phyloP scores from a whole-genome alignment of 2,329 filamentous ascomycete species.

The Colletotrichum melonis region DNA sequence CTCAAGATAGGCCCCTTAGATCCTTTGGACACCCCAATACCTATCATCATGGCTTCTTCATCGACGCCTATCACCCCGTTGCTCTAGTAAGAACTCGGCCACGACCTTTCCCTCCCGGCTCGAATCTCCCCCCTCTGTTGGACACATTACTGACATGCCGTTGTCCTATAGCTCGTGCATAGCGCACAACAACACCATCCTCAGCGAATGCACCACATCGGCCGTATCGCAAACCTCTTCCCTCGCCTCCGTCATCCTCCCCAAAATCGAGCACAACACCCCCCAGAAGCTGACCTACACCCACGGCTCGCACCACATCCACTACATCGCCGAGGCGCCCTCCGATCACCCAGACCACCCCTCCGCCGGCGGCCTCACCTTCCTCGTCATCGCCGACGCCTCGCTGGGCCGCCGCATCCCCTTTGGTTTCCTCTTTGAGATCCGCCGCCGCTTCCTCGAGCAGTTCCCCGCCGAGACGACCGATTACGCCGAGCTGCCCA shows the following conservation, averaged over 20 bases:
- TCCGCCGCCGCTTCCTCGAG: conserved; percentile 86
- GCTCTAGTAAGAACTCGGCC: conserved; percentile 71
- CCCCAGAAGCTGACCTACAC: conserved; percentile 95
- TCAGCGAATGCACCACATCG: conserved; percentile 90
- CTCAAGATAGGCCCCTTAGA: conserved; percentile 13
- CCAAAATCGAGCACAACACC: conserved; percentile 86
- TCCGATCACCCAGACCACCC: conserved; percentile 68
- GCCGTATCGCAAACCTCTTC: conserved; percentile 85
- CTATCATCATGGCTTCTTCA: conserved; percentile 73
- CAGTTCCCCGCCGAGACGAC: conserved; percentile 74
- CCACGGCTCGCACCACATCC: conserved; percentile 90
- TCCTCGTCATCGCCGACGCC: conserved; percentile 87
- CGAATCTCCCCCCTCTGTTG: neutral
- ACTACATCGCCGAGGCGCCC: conserved; percentile 91
- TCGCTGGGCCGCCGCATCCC: conserved; percentile 87
- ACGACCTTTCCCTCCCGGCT: neutral
- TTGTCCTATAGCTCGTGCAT: conserved; percentile 80
- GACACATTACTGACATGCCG: conserved; percentile 33
- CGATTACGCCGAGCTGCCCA: conserved; percentile 81
- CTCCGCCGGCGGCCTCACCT: conserved; percentile 85
- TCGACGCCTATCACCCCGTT: conserved; percentile 75
- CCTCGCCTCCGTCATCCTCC: conserved; percentile 92
- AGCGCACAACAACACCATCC: conserved; percentile 91
- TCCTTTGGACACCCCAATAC: conserved; percentile 6
- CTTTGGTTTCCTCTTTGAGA: conserved; percentile 91